Base-by-base conservation (phyloP, 2,329 filamentous ascomycete genomes). In the Alternaria brassicicola region DNA sequence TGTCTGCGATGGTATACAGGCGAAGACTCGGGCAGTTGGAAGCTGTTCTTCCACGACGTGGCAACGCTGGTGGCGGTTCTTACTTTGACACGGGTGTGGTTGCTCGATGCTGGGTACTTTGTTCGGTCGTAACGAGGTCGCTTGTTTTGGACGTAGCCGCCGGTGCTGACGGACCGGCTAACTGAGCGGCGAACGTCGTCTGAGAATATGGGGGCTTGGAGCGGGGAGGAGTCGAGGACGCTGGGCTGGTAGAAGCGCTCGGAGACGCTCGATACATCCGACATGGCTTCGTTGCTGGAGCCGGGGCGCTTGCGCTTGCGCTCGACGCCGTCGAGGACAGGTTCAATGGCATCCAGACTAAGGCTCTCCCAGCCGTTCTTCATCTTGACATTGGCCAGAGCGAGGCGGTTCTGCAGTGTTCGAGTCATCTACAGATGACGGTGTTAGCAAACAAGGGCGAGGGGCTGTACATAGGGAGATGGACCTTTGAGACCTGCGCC, bases 301-400 rank as follows among this genome's bases (percentile, higher is more conserved):
- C 82, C 82, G 53, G 88, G 83, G 69, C 90, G 86, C 79, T 89
- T 90, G 68, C 88, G 85, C 79, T 89, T 87, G 75, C 93, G 84
- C 79, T 94, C 87, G 74, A 93, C 86, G 23, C 56, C 52, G 74
- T 94, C 89, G 63, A 94, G 82, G 76, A 89, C 90, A 50, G 92
- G 92, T 79, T 96, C 92, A 79, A 97, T 92, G 61, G 84, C 88
- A 76, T 93, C 91, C 72, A 96, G 86, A 63, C 90, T 91, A 76
- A 96, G 85, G 78, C 95, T 91, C 79, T 97, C 90, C 89, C 93
- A 96, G 76, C 93, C 93, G 81, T 96, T 90, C 80, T 96, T 93
- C 67, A 95, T 93, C 82, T 98, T 98, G 85, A 97, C 95, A 79
- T 96, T 95, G 76, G 95, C 95, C 64, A 98, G 87, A 58, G 95